Evolutionary conservation across 2,329 filamentous ascomycete genomes (phyloP), one percentile per base, ranked within the genome.

Genomic region (Metarhizium anisopliae): DNA sequence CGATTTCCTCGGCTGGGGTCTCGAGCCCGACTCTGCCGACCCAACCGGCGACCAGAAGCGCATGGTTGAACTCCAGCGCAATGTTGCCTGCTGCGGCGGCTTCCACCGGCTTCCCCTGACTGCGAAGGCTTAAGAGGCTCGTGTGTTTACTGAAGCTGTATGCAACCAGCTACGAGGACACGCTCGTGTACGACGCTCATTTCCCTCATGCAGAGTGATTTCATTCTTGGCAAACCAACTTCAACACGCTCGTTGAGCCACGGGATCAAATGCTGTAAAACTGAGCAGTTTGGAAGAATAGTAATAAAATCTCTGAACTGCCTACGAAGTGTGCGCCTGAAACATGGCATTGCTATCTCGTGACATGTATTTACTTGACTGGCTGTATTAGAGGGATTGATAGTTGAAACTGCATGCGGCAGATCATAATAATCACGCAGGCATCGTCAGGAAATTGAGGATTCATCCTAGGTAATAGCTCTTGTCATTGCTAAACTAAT

Each of bases 11-110:
- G 76, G 74, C 29, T 91, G 87, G 87, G 65, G 70, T 2, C 74
- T 89, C 7, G 84, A 83, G 42, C 74, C 68, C 0, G 87, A 89
- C 52, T 86, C 85, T 0, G 68, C 70, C 47, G 86, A 90, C 68
- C 87, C 87, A 0, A 77, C 72, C 1, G 86, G 84, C 11, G 87
- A 91, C 63, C 87, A 91, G 80, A 87, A 86, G 80, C 78, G 79
- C 43, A 90, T 90, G 83, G 82, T 77, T 3, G 75, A 77, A 62
- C 71, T 90, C 63, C 87, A 90, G 76, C 77, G 84, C 70, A 75
- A 82, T 55, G 80, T 90, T 59, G 84, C 85, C 51, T 70, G 69
- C 47, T 72, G 79, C 45, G 87, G 87, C 47, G 87, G 87, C 2
- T 90, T 85, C 70, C 76, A 74, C 54, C 72, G 81, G 49, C 70